A percentile compares a stretch with the other conserved stretches of the same genome.
phyloP scores from a whole-genome alignment of 2,329 filamentous ascomycete species.

The Whalleya microplaca region DNA sequence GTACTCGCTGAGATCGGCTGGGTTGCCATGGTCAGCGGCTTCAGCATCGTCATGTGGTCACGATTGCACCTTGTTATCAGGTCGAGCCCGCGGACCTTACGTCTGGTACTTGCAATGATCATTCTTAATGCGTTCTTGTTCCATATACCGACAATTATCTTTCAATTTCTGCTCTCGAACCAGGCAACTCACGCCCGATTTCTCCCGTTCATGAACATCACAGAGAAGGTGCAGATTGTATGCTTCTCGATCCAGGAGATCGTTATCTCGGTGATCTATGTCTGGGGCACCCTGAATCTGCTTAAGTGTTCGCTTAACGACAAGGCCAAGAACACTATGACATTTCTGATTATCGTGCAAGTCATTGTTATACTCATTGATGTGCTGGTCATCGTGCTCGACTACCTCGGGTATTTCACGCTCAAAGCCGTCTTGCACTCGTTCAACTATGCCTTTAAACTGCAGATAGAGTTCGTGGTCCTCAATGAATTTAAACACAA shows the following conservation, averaged over 20 bases:
- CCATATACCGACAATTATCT: too few relatives aligned
- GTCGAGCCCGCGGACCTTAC: too few relatives aligned
- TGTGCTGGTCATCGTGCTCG: conserved; percentile 16
- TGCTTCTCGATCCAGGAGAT: conserved; percentile 16
- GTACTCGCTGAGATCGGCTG: too few relatives aligned
- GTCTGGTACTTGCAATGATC: too few relatives aligned
- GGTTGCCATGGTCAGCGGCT: too few relatives aligned
- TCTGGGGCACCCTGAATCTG: conserved; percentile 19
- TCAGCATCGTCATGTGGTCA: too few relatives aligned
- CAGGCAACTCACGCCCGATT: conserved; percentile 7
- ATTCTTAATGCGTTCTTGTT: too few relatives aligned
- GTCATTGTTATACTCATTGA: conserved; percentile 17
- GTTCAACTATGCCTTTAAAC: conserved; percentile 21
- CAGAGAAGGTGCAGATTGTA: conserved; percentile 14
- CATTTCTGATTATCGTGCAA: conserved; percentile 18
- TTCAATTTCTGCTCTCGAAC: too few relatives aligned
- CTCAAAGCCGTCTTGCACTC: conserved; percentile 20
- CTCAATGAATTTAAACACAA: conserved; percentile 18
- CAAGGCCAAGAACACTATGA: conserved; percentile 12
- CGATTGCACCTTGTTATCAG: too few relatives aligned
- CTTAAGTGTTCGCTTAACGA: conserved; percentile 12
- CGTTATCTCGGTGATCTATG: conserved; percentile 15
- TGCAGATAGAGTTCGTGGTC: conserved; percentile 21
- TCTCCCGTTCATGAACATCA: conserved; percentile 12
- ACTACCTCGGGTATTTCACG: conserved; percentile 19